Evolutionary conservation across 768 basidiomycete genomes (phyloP).

Genomic region (Fibroporia radiculosa): DNA sequence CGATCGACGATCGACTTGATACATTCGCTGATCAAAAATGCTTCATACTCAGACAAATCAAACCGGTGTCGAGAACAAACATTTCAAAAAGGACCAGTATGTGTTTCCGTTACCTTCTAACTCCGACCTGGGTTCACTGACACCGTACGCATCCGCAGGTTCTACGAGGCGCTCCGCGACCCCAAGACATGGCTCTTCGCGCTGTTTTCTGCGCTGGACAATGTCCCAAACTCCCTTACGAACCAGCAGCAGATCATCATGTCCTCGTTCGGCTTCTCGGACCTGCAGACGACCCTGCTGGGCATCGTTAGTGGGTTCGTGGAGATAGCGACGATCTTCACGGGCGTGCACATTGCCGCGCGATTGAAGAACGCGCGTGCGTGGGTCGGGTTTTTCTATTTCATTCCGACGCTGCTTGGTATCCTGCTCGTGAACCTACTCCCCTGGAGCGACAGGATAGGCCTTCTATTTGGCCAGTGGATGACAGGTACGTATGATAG

Average conservation of each 20-base stretch:
- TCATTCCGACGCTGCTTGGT: constrained; percentile 59
- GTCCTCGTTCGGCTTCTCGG: constrained; percentile 14
- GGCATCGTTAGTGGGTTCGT: constrained; percentile 1
- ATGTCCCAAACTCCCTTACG: constrained; percentile 54
- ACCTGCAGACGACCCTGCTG: constrained; percentile 61
- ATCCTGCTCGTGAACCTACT: constrained; percentile 54
- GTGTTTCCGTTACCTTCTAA: constrained; percentile 30
- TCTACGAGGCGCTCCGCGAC: constrained; percentile 61
- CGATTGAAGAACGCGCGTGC: constrained; percentile 48
- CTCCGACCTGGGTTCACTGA: background rate
- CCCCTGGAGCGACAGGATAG: constrained; percentile 59
- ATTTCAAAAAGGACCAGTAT: constrained; percentile 74
- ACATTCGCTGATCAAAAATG: background rate
- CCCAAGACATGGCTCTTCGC: constrained; percentile 76
- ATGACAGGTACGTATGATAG: constrained; percentile 34
- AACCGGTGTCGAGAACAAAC: constrained; percentile 77
- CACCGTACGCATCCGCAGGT: constrained; percentile 28
- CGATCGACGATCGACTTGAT: background rate
- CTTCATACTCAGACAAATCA: constrained; percentile 47
- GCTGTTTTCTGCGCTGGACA: constrained; percentile 5
- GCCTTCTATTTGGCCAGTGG: constrained; percentile 53
- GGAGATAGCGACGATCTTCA: constrained; percentile 4
- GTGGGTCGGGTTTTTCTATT: constrained; percentile 49
- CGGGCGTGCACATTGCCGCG: constrained; percentile 2
- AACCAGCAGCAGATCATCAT: constrained; percentile 63